A percentile compares a stretch with the other conserved stretches of the same genome.
Conservation (phyloP, 768 basidiomycete genomes). For the Xerocomellus intermedius region DNA sequence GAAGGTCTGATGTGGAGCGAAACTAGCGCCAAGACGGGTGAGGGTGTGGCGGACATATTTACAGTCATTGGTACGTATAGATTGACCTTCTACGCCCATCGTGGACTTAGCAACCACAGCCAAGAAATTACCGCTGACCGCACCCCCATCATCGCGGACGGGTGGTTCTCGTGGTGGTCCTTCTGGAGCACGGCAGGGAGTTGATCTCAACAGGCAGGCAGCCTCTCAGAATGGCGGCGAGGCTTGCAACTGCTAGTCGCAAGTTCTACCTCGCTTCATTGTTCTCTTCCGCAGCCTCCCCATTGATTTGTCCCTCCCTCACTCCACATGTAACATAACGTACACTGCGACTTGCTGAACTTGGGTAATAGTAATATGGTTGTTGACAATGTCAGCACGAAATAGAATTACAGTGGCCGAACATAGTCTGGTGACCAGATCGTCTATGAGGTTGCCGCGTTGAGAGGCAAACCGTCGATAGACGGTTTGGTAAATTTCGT, state of each 20-base stretch:
- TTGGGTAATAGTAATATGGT: slow-evolving; percentile 22
- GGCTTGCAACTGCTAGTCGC: slow-evolving; percentile 69
- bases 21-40: slow-evolving; percentile 86
- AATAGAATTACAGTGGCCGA: not conserved
- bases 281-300: slow-evolving; percentile 8
- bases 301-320: slow-evolving; percentile 14
- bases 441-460: too few relatives aligned
- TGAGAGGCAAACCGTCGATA: too few relatives aligned
- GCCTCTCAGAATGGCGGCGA: slow-evolving; percentile 51
- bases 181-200: slow-evolving; percentile 53
- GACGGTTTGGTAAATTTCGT: too few relatives aligned
- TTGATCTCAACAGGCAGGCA: slow-evolving; percentile 78
- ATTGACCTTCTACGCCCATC: not conserved
- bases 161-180: slow-evolving; percentile 52
- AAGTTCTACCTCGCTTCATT: slow-evolving; percentile 5
- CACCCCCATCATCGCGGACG: slow-evolving; percentile 62
- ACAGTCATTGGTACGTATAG: slow-evolving; percentile 71
- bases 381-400: slow-evolving; percentile 8
- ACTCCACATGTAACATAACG: slow-evolving; percentile 31
- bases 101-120: slow-evolving; percentile 42
- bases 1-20: slow-evolving; percentile 93
- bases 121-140: slow-evolving; percentile 85
- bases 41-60: slow-evolving; percentile 85
- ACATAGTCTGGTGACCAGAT: too few relatives aligned
- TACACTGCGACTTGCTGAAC: slow-evolving; percentile 30